A percentile compares a stretch with the other conserved stretches of the same genome.
phyloP scores from a whole-genome alignment of 2,329 filamentous ascomycete species.

The Claviceps sp. region DNA sequence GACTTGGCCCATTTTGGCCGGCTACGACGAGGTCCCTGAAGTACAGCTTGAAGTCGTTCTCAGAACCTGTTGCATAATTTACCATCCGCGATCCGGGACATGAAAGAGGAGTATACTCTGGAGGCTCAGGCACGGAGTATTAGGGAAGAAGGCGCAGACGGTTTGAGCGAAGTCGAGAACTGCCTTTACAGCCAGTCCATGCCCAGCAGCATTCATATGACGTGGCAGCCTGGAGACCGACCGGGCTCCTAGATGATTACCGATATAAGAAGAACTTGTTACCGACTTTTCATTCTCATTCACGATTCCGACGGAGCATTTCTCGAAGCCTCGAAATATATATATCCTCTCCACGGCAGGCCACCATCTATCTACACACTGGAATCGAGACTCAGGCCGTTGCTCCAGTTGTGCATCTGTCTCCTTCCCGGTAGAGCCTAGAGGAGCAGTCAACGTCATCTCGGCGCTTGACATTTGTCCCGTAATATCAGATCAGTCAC shows the following conservation, averaged over 20 bases:
- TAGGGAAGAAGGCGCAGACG: neutral
- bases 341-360: neutral
- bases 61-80: neutral
- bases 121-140: constrained; percentile 3
- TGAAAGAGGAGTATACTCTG: neutral
- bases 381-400: neutral
- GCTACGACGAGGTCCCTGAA: constrained; percentile 5
- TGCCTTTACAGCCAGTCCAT: constrained; percentile 7
- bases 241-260: neutral
- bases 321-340: neutral
- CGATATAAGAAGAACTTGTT: neutral
- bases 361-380: neutral
- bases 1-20: constrained; percentile 6
- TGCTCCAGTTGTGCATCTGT: neutral
- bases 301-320: neutral
- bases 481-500: neutral
- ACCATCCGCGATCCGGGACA: neutral
- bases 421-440: neutral
- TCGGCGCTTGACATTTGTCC: neutral
- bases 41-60: neutral
- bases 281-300: neutral
- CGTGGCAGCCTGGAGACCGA: constrained; percentile 1
- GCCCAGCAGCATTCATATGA: neutral
- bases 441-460: neutral
- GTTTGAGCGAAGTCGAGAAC: constrained; percentile 3